Conservation (phyloP, 164 flowering plant species). For the Houttuynia cordata region DNA sequence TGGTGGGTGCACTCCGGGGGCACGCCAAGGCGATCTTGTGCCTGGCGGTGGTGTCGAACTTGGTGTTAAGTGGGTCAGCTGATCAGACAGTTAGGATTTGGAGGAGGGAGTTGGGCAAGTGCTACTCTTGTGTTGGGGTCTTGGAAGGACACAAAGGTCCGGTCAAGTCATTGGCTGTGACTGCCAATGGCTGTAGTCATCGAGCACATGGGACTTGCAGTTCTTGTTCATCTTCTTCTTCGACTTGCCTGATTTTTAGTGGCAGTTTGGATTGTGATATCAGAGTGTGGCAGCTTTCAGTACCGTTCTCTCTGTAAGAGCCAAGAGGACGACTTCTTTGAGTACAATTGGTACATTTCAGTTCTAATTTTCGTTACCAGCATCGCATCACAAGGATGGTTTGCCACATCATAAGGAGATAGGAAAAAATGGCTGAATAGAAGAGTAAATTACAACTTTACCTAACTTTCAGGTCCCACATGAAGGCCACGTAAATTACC, state of each 20-base stretch:
- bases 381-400: too few relatives aligned
- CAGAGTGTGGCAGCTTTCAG: conserved; percentile 52
- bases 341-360: too few relatives aligned
- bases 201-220: neutral
- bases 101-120: conserved; percentile 31
- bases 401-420: too few relatives aligned
- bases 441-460: too few relatives aligned
- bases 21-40: conserved; percentile 66
- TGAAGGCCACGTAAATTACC: too few relatives aligned
- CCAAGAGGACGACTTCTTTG: too few relatives aligned
- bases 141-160: conserved; percentile 79
- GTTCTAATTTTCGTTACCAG: too few relatives aligned
- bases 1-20: conserved; percentile 54
- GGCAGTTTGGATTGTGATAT: conserved; percentile 76
- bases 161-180: conserved; percentile 61
- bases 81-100: conserved; percentile 71
- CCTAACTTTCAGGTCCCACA: too few relatives aligned
- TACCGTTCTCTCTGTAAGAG: conserved; percentile 19
- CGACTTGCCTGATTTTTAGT: conserved; percentile 43
- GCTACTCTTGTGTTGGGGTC: conserved; percentile 49
- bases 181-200: conserved; percentile 11
- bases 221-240: too few relatives aligned
- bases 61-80: conserved; percentile 79
- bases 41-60: conserved; percentile 33
- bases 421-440: too few relatives aligned